These are phyloP conservation scores for Brassica cretica DNA, from an alignment of 345 rosid genomes.

Conservation along the genomic window DNA sequence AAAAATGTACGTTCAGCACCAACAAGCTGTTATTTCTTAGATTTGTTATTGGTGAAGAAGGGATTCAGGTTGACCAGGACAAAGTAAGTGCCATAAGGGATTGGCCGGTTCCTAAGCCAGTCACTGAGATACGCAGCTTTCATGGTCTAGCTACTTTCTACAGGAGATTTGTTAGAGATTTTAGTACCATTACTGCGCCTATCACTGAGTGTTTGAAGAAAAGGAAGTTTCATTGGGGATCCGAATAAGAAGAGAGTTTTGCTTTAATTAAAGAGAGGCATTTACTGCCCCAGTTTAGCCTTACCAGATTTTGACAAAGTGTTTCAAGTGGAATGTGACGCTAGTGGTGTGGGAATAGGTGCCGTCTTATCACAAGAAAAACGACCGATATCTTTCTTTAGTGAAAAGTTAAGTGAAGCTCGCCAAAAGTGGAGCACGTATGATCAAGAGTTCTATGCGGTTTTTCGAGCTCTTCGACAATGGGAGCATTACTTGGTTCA, in stretches of 20 bases:
- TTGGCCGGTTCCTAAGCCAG: neutral
- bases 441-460: no score
- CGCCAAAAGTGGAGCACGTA: no score
- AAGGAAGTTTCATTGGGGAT: neutral
- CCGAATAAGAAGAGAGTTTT: neutral
- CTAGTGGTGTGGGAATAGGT: neutral
- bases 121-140: neutral
- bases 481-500: no score
- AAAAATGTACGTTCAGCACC: neutral
- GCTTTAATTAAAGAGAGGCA: neutral
- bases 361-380: no score
- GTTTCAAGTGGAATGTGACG: neutral
- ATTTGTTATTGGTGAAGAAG: neutral
- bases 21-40: neutral
- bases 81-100: neutral
- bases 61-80: neutral
- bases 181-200: slow-evolving; percentile 2
- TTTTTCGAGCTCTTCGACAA: no score
- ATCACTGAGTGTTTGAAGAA: neutral
- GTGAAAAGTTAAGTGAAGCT: no score
- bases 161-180: neutral
- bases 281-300: neutral
- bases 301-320: slow-evolving; percentile 1
- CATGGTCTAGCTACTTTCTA: neutral
- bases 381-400: no score